Conservation (phyloP, 2,329 filamentous ascomycete genomes). For the Hypoxylon sp. region DNA sequence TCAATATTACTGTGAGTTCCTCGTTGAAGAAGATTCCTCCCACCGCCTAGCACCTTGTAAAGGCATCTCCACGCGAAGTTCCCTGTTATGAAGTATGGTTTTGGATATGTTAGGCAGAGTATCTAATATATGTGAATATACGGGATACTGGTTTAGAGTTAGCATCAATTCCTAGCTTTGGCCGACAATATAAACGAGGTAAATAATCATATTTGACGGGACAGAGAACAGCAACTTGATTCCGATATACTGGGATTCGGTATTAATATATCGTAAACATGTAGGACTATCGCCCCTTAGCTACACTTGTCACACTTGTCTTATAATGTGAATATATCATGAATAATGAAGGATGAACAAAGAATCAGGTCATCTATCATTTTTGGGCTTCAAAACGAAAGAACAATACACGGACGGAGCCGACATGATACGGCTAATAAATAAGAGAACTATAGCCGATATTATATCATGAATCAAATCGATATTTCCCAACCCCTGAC, state of each 20-base stretch:
- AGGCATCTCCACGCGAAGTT: background rate
- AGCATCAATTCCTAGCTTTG: background rate
- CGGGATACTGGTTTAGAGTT: background rate
- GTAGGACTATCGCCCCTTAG: background rate
- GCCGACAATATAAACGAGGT: background rate
- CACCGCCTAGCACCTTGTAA: background rate
- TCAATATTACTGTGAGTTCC: background rate
- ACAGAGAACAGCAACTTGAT: background rate
- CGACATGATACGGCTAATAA: background rate
- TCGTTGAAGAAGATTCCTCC: background rate
- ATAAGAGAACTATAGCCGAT: background rate
- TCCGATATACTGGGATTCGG: background rate
- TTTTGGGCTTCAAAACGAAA: background rate
- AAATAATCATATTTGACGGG: background rate
- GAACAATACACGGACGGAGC: background rate
- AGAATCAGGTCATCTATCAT: background rate
- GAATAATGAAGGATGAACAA: background rate
- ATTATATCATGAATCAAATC: slow-evolving; percentile 7
- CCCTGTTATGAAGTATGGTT: background rate
- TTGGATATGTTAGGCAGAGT: background rate
- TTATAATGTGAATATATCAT: background rate
- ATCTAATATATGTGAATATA: background rate
- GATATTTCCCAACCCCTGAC: background rate
- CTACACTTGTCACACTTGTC: background rate
- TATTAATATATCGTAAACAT: background rate